Conservation (phyloP, 176 grass and related monocot species). For the Juncus effusus region DNA sequence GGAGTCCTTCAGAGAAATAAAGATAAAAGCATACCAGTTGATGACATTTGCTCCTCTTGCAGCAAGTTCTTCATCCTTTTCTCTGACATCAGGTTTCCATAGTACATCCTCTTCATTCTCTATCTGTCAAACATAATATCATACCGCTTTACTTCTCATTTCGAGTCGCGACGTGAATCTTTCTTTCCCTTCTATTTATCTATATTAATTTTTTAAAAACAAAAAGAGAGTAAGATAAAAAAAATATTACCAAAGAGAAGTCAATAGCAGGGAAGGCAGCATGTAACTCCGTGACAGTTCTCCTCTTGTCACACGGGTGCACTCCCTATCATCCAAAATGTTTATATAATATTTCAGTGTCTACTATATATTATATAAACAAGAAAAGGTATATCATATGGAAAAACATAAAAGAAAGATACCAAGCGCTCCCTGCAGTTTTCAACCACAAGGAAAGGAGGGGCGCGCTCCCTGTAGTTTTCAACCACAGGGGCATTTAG, state of each 20-base stretch:
- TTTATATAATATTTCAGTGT: neutral
- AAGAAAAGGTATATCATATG: neutral
- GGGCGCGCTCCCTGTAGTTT: neutral
- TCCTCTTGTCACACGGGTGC: conserved; percentile 86
- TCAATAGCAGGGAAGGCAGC: conserved; percentile 80
- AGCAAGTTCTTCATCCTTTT: conserved; percentile 49
- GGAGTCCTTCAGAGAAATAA: neutral
- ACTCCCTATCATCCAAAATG: conserved; percentile 33
- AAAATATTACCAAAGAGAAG: conserved; percentile 59
- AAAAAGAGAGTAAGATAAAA: too few species aligned
- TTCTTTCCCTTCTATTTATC: too few species aligned
- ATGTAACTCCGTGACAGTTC: conserved; percentile 67
- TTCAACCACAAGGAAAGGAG: conserved; percentile 72
- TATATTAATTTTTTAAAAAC: too few species aligned
- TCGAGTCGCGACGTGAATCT: too few species aligned
- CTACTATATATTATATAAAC: conserved; percentile 2
- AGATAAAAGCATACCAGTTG: conserved; percentile 56
- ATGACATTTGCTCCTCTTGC: conserved; percentile 78
- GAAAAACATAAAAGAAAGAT: neutral
- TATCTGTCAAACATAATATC: conserved; percentile 39
- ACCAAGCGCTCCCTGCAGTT: conserved; percentile 76
- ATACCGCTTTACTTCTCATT: too few species aligned
- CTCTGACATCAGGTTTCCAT: conserved; percentile 69
- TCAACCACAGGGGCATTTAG: conserved; percentile 24
- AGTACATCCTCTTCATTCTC: conserved; percentile 84